Conservation (phyloP, 768 basidiomycete species). For the Stropharia rugosoannulata region DNA sequence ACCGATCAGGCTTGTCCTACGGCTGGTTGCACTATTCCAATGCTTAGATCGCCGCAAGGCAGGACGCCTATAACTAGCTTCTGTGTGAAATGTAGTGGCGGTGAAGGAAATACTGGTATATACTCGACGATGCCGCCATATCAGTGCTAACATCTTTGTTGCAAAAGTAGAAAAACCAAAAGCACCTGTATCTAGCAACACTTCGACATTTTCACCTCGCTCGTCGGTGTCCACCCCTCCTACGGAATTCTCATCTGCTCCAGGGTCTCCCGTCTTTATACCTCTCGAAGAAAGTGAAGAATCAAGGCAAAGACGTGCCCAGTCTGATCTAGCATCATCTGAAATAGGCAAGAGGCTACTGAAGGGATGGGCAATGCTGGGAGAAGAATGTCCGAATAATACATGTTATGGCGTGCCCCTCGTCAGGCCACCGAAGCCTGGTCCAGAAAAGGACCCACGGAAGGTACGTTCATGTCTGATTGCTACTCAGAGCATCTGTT, state of each 20-base stretch:
- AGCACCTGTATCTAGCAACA: conserved; percentile 17
- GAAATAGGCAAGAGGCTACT: conserved; percentile 78
- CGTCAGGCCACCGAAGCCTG: conserved; percentile 69
- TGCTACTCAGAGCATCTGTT: conserved; percentile 1
- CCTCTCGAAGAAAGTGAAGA: conserved; percentile 68
- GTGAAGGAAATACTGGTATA: conserved; percentile 29
- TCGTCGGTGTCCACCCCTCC: conserved; percentile 76
- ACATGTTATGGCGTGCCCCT: conserved; percentile 82
- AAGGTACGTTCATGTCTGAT: conserved; percentile 47
- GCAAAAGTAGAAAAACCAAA: neutral
- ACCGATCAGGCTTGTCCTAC: conserved; percentile 65
- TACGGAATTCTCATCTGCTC: conserved; percentile 65
- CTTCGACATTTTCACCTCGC: conserved; percentile 47
- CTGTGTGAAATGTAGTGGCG: conserved; percentile 62
- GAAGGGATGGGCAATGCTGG: conserved; percentile 89
- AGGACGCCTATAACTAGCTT: conserved; percentile 44
- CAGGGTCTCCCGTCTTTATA: conserved; percentile 63
- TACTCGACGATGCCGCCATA: no score
- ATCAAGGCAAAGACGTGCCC: conserved; percentile 65
- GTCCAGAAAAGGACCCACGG: conserved; percentile 58
- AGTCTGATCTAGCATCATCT: conserved; percentile 77
- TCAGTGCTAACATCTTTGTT: neutral
- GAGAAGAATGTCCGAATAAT: conserved; percentile 73
- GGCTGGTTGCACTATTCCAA: conserved; percentile 58
- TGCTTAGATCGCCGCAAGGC: conserved; percentile 69